phyloP scores from a whole-genome alignment of 352 stramenopile genomes.

The Pythium guiyangense region DNA sequence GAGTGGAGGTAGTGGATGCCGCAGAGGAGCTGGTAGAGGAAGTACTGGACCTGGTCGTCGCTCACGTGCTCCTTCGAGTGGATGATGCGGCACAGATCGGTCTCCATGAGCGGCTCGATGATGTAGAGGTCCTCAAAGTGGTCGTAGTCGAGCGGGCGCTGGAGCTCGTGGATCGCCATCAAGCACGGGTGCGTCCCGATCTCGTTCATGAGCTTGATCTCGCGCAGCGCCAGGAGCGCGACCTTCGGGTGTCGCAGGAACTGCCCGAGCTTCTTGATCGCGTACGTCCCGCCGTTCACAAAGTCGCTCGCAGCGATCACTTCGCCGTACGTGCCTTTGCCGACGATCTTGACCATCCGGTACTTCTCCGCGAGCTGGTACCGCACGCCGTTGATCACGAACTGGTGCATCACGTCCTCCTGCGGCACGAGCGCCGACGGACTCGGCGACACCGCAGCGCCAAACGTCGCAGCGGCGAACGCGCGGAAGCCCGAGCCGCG shows the following conservation, averaged over 20 bases:
- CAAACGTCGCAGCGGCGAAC: slow-evolving; percentile 28
- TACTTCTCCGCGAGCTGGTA: slow-evolving; percentile 86
- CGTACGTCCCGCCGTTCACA: slow-evolving; percentile 78
- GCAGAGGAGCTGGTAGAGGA: slow-evolving; percentile 95
- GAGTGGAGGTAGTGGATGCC: slow-evolving; percentile 95
- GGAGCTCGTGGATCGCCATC: slow-evolving; percentile 84
- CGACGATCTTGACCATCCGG: slow-evolving; percentile 87
- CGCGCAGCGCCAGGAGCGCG: slow-evolving; percentile 71
- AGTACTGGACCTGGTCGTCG: slow-evolving; percentile 95
- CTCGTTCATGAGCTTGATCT: slow-evolving; percentile 89
- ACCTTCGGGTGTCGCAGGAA: slow-evolving; percentile 85
- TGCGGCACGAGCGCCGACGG: slow-evolving; percentile 12
- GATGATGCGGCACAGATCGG: slow-evolving; percentile 90
- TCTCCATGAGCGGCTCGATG: slow-evolving; percentile 97
- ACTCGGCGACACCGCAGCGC: slow-evolving; percentile 17
- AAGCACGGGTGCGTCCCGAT: slow-evolving; percentile 69
- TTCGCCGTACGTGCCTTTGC: slow-evolving; percentile 87
- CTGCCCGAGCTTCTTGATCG: slow-evolving; percentile 87
- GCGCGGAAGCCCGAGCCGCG: slow-evolving; percentile 30
- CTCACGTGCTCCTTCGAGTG: slow-evolving; percentile 87
- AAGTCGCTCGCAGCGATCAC: slow-evolving; percentile 88
- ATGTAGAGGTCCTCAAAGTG: slow-evolving; percentile 98
- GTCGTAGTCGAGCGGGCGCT: slow-evolving; percentile 75
- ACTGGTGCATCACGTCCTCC: slow-evolving; percentile 86
- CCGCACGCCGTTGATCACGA: slow-evolving; percentile 85